Evolutionary conservation across 2,329 filamentous ascomycete genomes (phyloP).

Genomic region (Emericellopsis cladophorae): DNA sequence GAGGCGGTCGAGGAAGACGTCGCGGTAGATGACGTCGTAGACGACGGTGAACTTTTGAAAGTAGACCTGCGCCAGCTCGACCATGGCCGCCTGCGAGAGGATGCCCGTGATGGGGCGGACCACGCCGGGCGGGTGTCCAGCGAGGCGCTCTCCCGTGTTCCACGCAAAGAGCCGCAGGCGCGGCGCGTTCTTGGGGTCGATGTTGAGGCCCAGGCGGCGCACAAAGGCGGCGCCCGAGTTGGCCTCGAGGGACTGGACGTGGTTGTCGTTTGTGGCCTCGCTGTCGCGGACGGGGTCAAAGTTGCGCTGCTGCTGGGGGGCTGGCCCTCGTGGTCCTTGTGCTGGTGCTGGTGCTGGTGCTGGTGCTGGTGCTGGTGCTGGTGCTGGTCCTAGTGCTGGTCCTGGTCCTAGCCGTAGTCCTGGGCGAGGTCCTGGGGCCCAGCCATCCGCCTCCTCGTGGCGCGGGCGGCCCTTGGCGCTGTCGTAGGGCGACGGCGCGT

Average conservation of each 20-base stretch:
- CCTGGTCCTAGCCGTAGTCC: background rate
- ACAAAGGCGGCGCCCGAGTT: conserved; percentile 46
- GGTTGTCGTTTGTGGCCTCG: conserved; percentile 1
- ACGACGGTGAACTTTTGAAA: conserved; percentile 38
- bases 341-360: background rate
- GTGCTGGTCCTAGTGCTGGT: no score
- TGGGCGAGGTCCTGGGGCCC: background rate
- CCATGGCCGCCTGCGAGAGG: conserved; percentile 33
- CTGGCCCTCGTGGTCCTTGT: background rate
- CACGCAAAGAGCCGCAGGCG: conserved; percentile 42
- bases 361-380: background rate
- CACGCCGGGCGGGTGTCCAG: conserved; percentile 2
- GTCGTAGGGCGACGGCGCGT: background rate
- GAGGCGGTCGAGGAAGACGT: conserved; percentile 16
- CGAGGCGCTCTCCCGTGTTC: conserved; percentile 26
- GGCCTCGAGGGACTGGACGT: conserved; percentile 33
- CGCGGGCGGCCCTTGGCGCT: no score
- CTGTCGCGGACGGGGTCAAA: background rate
- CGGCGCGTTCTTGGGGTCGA: conserved; percentile 39
- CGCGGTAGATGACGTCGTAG: conserved; percentile 34
- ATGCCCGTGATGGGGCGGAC: conserved; percentile 28
- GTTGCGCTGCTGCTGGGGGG: background rate
- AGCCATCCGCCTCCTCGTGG: no score
- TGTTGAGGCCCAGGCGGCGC: conserved; percentile 33
- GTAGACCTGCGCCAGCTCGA: conserved; percentile 28